Evolutionary conservation across 768 basidiomycete genomes (phyloP).

Genomic region (Coprinopsis strossmayeri): DNA sequence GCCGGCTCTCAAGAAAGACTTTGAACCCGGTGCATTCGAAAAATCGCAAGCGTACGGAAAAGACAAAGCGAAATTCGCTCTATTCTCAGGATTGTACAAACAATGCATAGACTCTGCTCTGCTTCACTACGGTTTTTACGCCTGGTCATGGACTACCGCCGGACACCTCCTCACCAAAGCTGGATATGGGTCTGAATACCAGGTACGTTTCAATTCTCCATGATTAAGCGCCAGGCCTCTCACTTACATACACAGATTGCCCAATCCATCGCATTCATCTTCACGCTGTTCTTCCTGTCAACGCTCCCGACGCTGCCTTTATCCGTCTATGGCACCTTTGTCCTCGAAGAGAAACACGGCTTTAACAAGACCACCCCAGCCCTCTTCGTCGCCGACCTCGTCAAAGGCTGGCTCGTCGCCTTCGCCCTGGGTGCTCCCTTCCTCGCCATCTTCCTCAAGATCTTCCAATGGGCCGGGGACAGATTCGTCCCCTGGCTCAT

Average conservation of each 20-base stretch:
- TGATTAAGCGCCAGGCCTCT: not conserved
- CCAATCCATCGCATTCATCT: conserved; percentile 77
- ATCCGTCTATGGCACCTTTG: conserved; percentile 83
- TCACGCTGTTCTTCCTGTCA: conserved; percentile 58
- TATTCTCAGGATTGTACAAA: conserved; percentile 69
- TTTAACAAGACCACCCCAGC: conserved; percentile 90
- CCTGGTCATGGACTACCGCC: conserved; percentile 73
- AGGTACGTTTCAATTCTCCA: too few relatives aligned
- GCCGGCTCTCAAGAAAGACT: conserved; percentile 58
- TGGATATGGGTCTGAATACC: conserved; percentile 67
- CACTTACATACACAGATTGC: conserved; percentile 62
- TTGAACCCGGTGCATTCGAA: conserved; percentile 64
- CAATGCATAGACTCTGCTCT: conserved; percentile 64
- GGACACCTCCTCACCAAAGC: conserved; percentile 42
- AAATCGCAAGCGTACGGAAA: conserved; percentile 91
- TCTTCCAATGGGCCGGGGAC: conserved; percentile 92
- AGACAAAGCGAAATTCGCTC: conserved; percentile 81
- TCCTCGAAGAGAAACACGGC: conserved; percentile 90
- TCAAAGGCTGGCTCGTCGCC: conserved; percentile 74
- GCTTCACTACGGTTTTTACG: conserved; percentile 72
- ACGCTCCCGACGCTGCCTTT: conserved; percentile 69
- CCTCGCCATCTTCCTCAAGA: conserved; percentile 77
- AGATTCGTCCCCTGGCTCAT: conserved; percentile 91
- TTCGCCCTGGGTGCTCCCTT: conserved; percentile 78
- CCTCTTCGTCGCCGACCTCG: conserved; percentile 70